phyloP scores from a whole-genome alignment of 495 filamentous ascomycete genomes.

The Xylona heveae region DNA sequence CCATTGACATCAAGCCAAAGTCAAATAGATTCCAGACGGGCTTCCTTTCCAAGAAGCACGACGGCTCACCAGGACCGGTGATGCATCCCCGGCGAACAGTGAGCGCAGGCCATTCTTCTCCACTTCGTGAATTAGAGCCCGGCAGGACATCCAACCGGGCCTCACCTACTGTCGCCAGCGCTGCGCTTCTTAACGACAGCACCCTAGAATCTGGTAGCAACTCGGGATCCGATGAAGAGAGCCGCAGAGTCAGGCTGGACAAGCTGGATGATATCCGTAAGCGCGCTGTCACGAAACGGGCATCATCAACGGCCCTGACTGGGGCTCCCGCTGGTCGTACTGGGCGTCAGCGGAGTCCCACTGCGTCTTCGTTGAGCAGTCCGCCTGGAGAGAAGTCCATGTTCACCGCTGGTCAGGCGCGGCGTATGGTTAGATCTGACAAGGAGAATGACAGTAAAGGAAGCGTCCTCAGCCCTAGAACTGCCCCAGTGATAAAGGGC shows the following conservation, averaged over 20 bases:
- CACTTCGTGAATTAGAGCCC: conserved; percentile 41
- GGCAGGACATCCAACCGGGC: conserved; percentile 36
- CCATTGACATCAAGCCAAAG: conserved; percentile 33
- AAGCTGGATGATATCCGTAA: conserved; percentile 32
- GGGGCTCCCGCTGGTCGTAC: conserved; percentile 8
- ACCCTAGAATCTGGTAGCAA: too few species aligned
- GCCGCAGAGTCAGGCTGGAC: conserved; percentile 14
- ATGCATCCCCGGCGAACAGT: conserved; percentile 16
- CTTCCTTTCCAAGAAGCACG: conserved; percentile 56
- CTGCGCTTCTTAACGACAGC: conserved; percentile 25
- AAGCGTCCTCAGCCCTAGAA: conserved; percentile 42
- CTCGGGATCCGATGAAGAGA: conserved; percentile 17
- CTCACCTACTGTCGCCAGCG: conserved; percentile 26
- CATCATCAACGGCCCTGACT: conserved; percentile 20
- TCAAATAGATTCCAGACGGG: conserved; percentile 76
- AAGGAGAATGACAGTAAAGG: conserved; percentile 31
- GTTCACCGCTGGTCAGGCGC: conserved; percentile 48
- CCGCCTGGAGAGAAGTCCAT: conserved; percentile 36
- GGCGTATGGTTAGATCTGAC: conserved; percentile 48
- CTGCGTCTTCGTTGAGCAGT: conserved; percentile 26
- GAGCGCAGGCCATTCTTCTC: conserved; percentile 26
- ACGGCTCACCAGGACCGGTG: conserved; percentile 44
- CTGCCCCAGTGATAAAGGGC: conserved; percentile 42
- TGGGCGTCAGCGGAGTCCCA: conserved; percentile 38
- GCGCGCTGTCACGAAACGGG: conserved; percentile 38